phyloP scores from a whole-genome alignment of 139 green algal genomes.

The Dunaliella primolecta region DNA sequence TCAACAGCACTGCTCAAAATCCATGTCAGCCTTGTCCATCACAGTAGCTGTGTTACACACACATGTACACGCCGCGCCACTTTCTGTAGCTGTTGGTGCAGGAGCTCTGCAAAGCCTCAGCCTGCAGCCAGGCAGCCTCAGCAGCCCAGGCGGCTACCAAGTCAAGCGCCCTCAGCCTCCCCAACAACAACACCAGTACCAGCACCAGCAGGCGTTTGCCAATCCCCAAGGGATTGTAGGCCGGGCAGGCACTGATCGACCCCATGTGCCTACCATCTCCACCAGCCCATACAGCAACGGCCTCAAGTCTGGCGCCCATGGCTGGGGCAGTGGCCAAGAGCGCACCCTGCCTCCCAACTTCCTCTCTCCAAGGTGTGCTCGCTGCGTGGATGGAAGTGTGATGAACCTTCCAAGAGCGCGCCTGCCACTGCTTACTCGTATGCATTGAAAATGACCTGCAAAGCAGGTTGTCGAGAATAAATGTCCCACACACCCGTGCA shows the following conservation, averaged over 20 bases:
- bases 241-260: too few relatives aligned
- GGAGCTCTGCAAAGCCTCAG: neutral
- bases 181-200: neutral
- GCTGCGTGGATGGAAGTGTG: too few relatives aligned
- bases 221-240: too few relatives aligned
- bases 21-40: too few relatives aligned
- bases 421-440: too few relatives aligned
- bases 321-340: neutral
- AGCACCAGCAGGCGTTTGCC: too few relatives aligned
- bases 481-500: neutral
- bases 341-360: neutral
- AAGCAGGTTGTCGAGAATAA: neutral
- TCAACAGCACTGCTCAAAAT: too few relatives aligned
- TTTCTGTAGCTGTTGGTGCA: neutral
- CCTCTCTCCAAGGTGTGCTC: neutral
- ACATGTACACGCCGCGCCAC: too few relatives aligned
- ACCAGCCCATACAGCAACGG: neutral
- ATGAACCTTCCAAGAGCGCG: too few relatives aligned
- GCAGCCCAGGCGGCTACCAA: neutral
- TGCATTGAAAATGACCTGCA: too few relatives aligned
- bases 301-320: neutral
- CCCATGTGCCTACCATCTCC: neutral
- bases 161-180: neutral
- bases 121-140: neutral
- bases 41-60: neutral